These are phyloP conservation scores for Setomelanomma holmii DNA, from an alignment of 2,329 filamentous ascomycete species.

Conservation along the genomic window DNA sequence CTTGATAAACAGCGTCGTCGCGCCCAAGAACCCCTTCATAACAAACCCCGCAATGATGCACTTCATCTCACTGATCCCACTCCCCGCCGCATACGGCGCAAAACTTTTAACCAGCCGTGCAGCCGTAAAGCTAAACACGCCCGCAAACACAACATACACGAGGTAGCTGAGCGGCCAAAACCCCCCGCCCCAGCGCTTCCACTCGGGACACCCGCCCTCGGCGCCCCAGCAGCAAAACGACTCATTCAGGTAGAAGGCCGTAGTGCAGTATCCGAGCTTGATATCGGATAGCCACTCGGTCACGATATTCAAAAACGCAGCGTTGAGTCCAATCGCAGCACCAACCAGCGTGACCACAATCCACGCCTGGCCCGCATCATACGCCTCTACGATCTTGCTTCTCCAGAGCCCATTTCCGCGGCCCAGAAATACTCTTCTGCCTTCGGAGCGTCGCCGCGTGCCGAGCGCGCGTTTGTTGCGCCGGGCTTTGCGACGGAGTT, in stretches of 20 bases:
- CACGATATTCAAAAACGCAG: slow-evolving; percentile 90
- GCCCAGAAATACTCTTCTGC: slow-evolving; percentile 64
- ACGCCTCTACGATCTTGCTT: slow-evolving; percentile 80
- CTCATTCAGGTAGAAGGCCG: slow-evolving; percentile 96
- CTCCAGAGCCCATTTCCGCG: slow-evolving; percentile 70
- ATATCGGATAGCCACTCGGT: slow-evolving; percentile 97
- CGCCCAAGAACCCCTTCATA: slow-evolving; percentile 97
- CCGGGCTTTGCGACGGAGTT: slow-evolving; percentile 78
- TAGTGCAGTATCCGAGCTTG: slow-evolving; percentile 94
- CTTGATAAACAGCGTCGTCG: slow-evolving; percentile 92
- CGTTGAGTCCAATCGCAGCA: slow-evolving; percentile 90
- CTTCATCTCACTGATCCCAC: slow-evolving; percentile 98
- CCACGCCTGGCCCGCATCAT: slow-evolving; percentile 97
- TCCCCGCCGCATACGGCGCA: slow-evolving; percentile 94
- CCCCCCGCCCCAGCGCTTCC: slow-evolving; percentile 87
- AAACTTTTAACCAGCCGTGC: slow-evolving; percentile 88
- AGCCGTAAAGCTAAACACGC: slow-evolving; percentile 80
- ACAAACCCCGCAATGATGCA: slow-evolving; percentile 98
- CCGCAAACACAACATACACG: slow-evolving; percentile 85
- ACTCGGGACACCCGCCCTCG: slow-evolving; percentile 85
- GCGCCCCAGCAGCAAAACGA: slow-evolving; percentile 98
- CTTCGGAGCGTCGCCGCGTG: neutral
- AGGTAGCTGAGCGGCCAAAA: slow-evolving; percentile 83
- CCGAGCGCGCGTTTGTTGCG: slow-evolving; percentile 70
- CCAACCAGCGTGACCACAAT: slow-evolving; percentile 95